Percentiles rank a stretch among this genome's conserved stretches.
phyloP scores from a whole-genome alignment of 768 basidiomycete species.

The Mycena haematopus region DNA sequence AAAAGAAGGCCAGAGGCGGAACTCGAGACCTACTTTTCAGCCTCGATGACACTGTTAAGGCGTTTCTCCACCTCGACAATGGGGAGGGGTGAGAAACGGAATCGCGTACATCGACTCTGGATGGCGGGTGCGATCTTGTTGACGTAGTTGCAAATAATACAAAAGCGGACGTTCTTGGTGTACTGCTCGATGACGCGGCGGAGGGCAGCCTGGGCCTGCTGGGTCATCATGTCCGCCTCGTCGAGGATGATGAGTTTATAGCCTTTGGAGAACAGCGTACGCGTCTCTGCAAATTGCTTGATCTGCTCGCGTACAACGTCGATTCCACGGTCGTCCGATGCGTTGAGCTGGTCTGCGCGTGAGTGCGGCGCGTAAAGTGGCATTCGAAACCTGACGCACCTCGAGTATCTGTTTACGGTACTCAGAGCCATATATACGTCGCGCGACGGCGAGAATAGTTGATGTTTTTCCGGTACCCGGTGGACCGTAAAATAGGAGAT shows the following conservation, averaged over 20 bases:
- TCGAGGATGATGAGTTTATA: conserved; percentile 98
- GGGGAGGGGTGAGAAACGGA: conserved; percentile 94
- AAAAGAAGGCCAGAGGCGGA: neutral
- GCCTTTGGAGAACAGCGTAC: conserved; percentile 88
- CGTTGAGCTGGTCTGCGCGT: conserved; percentile 73
- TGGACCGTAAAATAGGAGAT: conserved; percentile 96
- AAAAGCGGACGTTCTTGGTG: conserved; percentile 98
- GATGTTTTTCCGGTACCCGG: conserved; percentile 99
- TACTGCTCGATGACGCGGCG: conserved; percentile 98
- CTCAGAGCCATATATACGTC: conserved; percentile 88
- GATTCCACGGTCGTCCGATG: conserved; percentile 97
- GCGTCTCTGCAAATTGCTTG: conserved; percentile 97
- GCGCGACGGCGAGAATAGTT: conserved; percentile 93
- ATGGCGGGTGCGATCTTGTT: conserved; percentile 99
- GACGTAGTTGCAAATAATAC: conserved; percentile 99
- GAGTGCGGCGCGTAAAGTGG: neutral
- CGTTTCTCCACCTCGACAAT: conserved; percentile 85
- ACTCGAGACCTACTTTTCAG: conserved; percentile 70
- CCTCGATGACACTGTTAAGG: conserved; percentile 76
- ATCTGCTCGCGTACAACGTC: conserved; percentile 99
- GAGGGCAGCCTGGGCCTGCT: conserved; percentile 94
- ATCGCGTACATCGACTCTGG: conserved; percentile 97
- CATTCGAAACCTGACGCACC: conserved; percentile 47
- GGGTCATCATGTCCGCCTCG: conserved; percentile 99
- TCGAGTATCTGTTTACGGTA: conserved; percentile 95